phyloP scores from a whole-genome alignment of 2,329 filamentous ascomycete species.

The Arthrobotrys iridis region DNA sequence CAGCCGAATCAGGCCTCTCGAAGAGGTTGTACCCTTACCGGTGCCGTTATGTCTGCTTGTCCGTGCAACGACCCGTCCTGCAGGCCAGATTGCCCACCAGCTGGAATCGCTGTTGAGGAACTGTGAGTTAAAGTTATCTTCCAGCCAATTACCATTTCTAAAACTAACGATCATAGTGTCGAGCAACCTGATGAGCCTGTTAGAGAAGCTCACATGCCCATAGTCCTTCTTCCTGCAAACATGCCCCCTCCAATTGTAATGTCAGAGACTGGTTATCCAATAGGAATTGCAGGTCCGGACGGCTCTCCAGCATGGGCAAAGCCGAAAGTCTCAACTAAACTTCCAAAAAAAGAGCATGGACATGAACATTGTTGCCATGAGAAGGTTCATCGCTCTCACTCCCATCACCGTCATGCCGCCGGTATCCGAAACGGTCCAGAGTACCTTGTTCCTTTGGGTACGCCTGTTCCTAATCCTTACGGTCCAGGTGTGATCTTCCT shows the following conservation, averaged over 20 bases:
- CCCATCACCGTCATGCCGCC: neutral
- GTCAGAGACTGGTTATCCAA: conserved; percentile 41
- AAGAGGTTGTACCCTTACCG: neutral
- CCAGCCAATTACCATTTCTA: neutral
- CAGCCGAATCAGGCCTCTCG: neutral
- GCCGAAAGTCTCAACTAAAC: neutral
- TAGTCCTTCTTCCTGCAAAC: conserved; percentile 33
- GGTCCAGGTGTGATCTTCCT: conserved; percentile 25
- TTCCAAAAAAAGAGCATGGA: neutral
- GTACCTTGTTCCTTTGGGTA: conserved; percentile 45
- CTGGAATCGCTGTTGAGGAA: neutral
- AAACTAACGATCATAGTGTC: conserved; percentile 13
- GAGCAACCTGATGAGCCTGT: neutral
- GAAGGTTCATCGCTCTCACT: neutral
- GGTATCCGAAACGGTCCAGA: neutral
- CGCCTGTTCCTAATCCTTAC: conserved; percentile 29
- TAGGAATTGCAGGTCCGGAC: conserved; percentile 39
- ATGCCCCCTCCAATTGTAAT: conserved; percentile 40
- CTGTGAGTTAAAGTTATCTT: conserved; percentile 5
- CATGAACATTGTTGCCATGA: conserved; percentile 8
- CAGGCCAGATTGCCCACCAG: neutral
- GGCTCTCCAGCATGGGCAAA: conserved; percentile 46
- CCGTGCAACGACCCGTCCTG: neutral
- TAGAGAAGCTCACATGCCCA: conserved; percentile 11
- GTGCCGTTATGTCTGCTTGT: neutral